Base-by-base conservation (phyloP, 2,329 filamentous ascomycete species). In the Lachnellula arida region DNA sequence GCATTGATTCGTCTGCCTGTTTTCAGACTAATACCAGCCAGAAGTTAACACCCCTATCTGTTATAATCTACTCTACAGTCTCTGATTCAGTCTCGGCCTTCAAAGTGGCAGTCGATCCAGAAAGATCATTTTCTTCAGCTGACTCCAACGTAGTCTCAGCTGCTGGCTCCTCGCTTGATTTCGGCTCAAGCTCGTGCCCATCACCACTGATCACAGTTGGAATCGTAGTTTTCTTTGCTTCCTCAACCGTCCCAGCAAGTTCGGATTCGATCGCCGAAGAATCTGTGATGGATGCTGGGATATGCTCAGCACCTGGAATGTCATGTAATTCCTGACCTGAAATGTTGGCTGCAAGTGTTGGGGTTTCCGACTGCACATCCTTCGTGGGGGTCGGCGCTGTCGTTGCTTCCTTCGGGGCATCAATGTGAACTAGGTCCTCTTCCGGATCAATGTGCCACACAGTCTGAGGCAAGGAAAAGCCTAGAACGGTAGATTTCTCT, bases 401-500 rank as follows among this genome's bases (percentile, higher is more conserved):
- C 6, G 42, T 23, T 32, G 56, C 49, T 14, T 61, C 50, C 17
- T 60, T 54, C 12, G 63, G 42, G 15, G 60, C 61, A 5, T 51
- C 44, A 17, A 75, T 72, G 39, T 66, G 60, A 7, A 77, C 59
- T n/a, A 65, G 58, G 43, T 74, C 73, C 25, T 71, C 67, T 19
- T 73, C 71, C n/a, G 74, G 71, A 55, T 69, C 65, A 49, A 77
- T 75, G 12, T 72, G 65, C 72, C 73, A 78, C 7, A 74, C 58
- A 5, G 70, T 73, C 23, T 70, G 65, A 9, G 73, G 62, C 2
- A 61, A 63, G 12, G 70, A 71, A 54, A 75, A 61, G 12, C 43
- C 53, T 2, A 67, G 51, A 34, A 53, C 46, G 14, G 35, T 48
- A 14, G 60, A 28, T 25, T 58, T 55, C 25, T 61, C 61, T 14